Base-by-base conservation (phyloP, 345 rosid species). In the Ceriops zippeliana region DNA sequence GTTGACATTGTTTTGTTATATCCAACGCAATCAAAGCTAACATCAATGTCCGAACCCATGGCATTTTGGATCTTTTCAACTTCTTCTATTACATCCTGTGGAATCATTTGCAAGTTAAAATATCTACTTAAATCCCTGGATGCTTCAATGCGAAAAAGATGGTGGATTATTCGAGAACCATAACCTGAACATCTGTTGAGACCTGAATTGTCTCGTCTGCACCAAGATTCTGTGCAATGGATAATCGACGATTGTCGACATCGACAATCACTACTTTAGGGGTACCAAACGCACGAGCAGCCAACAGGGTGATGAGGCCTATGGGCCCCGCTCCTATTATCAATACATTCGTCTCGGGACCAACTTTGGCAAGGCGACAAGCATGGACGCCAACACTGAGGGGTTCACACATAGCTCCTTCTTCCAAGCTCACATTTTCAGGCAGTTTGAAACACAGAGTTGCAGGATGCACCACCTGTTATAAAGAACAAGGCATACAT, bases 371-470 rank as follows among this genome's bases (percentile, higher is more conserved):
- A 56, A 93, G 83, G 24, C 93, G 90, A 72, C 99, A 95, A 58
- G 99, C 96, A 57, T 95, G 96, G 17, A 95, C 96, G 49, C 97
- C 96, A 38, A 90, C 92, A 72, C 98, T 95, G 32, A 91, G 78
- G 47, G 96, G 98, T 72, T 95, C 99, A 66, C 99, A 91, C 98
- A 95, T 90, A 61, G 96, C 93, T 68, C 96, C 96, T 84, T 91
- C 99, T 77, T 95, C 98, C 77, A 95, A 76, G 83, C 89, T 91
- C 65, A 91, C 92, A 67, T 87, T 87, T 13, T 91, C 93, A 1
- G 99, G 98, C 64, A 95, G 81, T 73, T 91, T 95, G 69, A 90
- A 91, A 71, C 98, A 95, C 4, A 90, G 80, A 62, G 87, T 84
- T 22, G 98, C 96, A 58, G 99, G 99, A 79, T 95, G 97, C 81